phyloP scores from a whole-genome alignment of 164 flowering plant species.

The Liriodendron chinense region DNA sequence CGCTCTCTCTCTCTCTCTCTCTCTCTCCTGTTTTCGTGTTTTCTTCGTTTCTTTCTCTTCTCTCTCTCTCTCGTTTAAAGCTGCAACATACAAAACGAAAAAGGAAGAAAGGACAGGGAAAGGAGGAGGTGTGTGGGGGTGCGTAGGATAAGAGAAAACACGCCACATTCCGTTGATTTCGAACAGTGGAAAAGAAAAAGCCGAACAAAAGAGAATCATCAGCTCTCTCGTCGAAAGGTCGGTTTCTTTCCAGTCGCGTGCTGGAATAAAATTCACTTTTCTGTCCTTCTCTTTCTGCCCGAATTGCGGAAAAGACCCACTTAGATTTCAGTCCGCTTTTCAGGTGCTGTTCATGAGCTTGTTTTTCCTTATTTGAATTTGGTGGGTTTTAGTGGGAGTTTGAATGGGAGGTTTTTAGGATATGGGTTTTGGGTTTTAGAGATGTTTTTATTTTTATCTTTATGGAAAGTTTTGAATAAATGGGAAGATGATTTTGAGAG shows the following conservation, averaged over 20 bases:
- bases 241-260: conserved; percentile 58
- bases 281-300: not conserved
- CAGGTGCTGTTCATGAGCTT: conserved; percentile 41
- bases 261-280: conserved; percentile 37
- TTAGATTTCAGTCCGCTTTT: conserved; percentile 38
- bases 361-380: not conserved
- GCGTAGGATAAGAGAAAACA: conserved; percentile 29
- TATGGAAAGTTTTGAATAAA: too few species aligned
- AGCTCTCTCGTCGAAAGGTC: conserved; percentile 54
- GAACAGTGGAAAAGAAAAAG: not conserved
- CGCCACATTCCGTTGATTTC: conserved; percentile 29
- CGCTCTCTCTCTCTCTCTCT: not conserved
- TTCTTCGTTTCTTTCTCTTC: not conserved
- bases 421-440: conserved; percentile 38
- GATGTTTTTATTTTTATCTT: not conserved
- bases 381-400: not conserved
- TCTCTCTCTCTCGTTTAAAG: conserved; percentile 36
- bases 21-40: not conserved
- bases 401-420: not conserved
- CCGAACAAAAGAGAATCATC: conserved; percentile 17
- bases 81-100: conserved; percentile 43
- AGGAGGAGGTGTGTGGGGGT: conserved; percentile 9
- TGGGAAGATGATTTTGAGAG: not conserved
- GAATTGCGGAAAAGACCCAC: conserved; percentile 27
- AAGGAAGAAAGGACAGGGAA: conserved; percentile 6